Percentiles rank a stretch among this genome's conserved stretches.
Conservation (phyloP, 2,329 filamentous ascomycete genomes). For the Colletotrichum navitas region DNA sequence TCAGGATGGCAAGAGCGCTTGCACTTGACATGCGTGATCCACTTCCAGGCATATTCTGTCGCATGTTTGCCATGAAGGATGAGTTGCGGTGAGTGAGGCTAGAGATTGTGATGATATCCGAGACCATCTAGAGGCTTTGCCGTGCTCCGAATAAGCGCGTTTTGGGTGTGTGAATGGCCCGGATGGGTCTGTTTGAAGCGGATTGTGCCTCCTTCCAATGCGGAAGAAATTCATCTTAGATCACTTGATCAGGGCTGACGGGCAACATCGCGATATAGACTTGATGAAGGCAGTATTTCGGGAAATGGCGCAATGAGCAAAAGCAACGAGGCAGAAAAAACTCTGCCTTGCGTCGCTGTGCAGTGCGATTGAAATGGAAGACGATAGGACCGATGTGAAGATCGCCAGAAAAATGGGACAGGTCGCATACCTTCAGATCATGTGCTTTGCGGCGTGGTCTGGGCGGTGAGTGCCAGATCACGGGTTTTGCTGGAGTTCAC, state of each 20-base stretch:
- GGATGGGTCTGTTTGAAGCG: no score
- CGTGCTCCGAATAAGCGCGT: neutral
- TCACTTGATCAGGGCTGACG: constrained; percentile 32
- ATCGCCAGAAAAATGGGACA: constrained; percentile 42
- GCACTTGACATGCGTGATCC: constrained; percentile 9
- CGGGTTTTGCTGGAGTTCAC: constrained; percentile 52
- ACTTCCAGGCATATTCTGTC: neutral
- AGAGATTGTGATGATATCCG: neutral
- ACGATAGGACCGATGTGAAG: constrained; percentile 25
- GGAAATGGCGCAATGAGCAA: constrained; percentile 29
- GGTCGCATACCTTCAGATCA: constrained; percentile 59
- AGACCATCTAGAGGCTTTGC: neutral
- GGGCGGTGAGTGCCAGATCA: constrained; percentile 53
- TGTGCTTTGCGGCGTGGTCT: constrained; percentile 53
- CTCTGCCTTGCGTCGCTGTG: constrained; percentile 23
- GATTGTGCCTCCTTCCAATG: neutral
- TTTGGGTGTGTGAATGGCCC: neutral
- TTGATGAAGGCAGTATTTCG: constrained; percentile 2
- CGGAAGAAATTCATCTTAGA: constrained; percentile 2
- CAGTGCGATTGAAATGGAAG: constrained; percentile 18
- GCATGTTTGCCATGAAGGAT: neutral
- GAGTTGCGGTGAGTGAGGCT: neutral
- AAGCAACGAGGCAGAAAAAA: neutral
- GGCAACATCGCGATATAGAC: constrained; percentile 8
- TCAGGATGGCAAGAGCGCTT: constrained; percentile 12